Percentiles rank a stretch among this genome's conserved stretches.
Conservation (phyloP, 1,139 yeast species). For the Debaryomycetaceae sp. region DNA sequence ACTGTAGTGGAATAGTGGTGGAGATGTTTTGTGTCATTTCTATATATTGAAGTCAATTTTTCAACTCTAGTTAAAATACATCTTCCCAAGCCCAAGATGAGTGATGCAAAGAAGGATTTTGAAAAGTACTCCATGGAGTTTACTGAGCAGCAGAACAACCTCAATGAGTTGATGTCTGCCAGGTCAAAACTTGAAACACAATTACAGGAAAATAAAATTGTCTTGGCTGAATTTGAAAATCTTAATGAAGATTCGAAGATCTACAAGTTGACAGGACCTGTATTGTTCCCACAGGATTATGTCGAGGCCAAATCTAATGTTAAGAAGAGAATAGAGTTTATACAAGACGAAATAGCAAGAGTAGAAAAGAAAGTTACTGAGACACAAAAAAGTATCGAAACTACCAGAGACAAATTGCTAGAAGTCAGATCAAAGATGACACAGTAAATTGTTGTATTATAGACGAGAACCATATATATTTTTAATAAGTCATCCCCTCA, state of each 20-base stretch:
- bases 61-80: conserved; percentile 2
- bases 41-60: not conserved
- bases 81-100: conserved; percentile 12
- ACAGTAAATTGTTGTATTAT: not conserved
- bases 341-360: conserved; percentile 67
- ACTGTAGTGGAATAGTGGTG: too few relatives aligned
- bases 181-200: conserved; percentile 76
- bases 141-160: conserved; percentile 29
- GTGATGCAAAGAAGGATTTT: conserved; percentile 30
- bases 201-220: conserved; percentile 87
- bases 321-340: conserved; percentile 83
- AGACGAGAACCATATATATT: not conserved
- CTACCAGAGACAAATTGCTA: conserved; percentile 47
- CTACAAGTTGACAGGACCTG: conserved; percentile 89
- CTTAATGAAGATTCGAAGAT: conserved; percentile 65
- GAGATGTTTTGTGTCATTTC: not conserved
- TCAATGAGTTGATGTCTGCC: conserved; percentile 51
- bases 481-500: conserved; percentile 50
- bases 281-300: conserved; percentile 82
- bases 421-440: conserved; percentile 32
- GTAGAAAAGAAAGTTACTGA: conserved; percentile 57
- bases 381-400: conserved; percentile 51
- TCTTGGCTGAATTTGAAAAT: conserved; percentile 70
- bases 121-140: conserved; percentile 41
- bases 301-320: conserved; percentile 81